These are phyloP conservation scores for Dothiorella sarmentorum DNA, from an alignment of 2,329 filamentous ascomycete species.

Conservation along the genomic window DNA sequence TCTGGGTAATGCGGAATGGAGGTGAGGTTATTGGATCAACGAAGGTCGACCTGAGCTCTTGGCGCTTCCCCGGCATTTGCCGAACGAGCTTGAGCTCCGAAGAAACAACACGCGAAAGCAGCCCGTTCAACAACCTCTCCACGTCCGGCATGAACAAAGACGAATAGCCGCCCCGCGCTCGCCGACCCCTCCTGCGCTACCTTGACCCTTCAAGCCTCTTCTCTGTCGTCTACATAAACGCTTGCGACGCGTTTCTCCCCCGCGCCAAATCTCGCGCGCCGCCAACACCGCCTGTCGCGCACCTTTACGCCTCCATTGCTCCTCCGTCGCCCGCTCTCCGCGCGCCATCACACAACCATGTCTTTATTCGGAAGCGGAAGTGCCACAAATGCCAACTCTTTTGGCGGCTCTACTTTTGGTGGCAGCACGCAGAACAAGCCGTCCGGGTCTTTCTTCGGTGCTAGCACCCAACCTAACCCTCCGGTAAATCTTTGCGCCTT, in stretches of 20 bases:
- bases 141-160: neutral
- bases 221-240: neutral
- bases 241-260: neutral
- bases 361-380: neutral
- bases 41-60: conserved; percentile 10
- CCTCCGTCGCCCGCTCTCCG: neutral
- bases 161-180: neutral
- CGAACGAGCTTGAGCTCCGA: conserved; percentile 4
- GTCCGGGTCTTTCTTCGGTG: conserved; percentile 1
- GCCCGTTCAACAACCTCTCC: neutral
- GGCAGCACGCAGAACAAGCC: conserved; percentile 16
- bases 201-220: neutral
- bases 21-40: conserved; percentile 18
- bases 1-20: conserved; percentile 16
- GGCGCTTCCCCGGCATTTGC: conserved; percentile 2
- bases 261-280: neutral
- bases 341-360: neutral
- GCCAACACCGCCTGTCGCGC: neutral
- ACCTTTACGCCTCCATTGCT: neutral
- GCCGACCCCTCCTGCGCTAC: neutral
- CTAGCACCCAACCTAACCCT: neutral
- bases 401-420: conserved; percentile 4
- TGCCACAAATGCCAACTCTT: neutral
- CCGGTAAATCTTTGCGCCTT: neutral
- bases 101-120: conserved; percentile 12